Base-by-base conservation (phyloP, 345 rosid species). In the Hibiscus syriacus region DNA sequence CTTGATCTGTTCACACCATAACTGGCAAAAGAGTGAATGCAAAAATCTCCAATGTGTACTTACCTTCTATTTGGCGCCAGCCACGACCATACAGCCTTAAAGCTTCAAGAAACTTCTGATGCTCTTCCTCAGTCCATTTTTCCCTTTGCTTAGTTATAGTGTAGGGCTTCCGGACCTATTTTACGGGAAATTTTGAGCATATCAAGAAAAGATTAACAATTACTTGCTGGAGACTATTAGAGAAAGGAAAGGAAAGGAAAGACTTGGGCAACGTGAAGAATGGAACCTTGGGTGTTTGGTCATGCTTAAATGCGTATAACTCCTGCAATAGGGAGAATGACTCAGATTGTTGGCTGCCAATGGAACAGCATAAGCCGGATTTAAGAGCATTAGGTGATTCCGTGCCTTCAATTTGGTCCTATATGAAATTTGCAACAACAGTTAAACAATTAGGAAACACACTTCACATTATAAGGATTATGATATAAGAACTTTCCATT, bases 121-220 rank as follows among this genome's bases (percentile, higher is more conserved):
- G 97, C 84, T 92, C 98, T 73, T 82, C 90, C 34, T 88, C 92
- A 0, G 89, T 88, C 98, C 98, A 92, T 73, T 85, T 88, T 50
- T 90, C 97, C 70, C 98, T 84, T 63, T 88, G 96, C 66, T 92
- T 92, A 0, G 89, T 80, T n/a, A 87, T 89, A 3, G 81, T 88
- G 70, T 92, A 92, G 1, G 98, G 97, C 70, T 90, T 86, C 69
- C 98, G 80, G 68, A 70, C 79, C 96, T 92, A 45, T 13, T 12
- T 41, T 16, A 43, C 4, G 4, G 49, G 49, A 43, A 43, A 43
- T 3, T 43, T 45, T 13, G 5, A 45, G 49, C 13, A 69, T 22
- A 34, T 2, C 36, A 43, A 45, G 22, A 41, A 22, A 41, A 62
- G 20, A 41, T 7, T 26, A 62, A 25, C 32, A 62, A 62, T 62